Evolutionary conservation across 139 green algal species (phyloP), one percentile per base, ranked within the genome.

Genomic region (Tetradesmus obliquus): DNA sequence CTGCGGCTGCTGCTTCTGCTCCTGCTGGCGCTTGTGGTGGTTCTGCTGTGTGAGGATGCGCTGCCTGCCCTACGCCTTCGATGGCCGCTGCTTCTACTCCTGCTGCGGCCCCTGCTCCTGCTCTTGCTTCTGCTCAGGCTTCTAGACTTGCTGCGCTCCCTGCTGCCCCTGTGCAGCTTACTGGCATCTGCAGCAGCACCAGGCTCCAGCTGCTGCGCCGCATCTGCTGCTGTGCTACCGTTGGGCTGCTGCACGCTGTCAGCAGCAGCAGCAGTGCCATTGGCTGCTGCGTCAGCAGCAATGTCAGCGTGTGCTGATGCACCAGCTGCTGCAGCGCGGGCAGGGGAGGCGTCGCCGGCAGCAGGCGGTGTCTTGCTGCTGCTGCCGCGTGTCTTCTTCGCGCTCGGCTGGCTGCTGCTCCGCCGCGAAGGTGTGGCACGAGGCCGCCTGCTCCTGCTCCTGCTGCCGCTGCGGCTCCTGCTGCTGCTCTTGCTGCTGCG

Each of bases 1-100:
- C 87, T 91, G 87, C 87, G 58, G 87, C 87, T 74, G 66, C 66
- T n/a, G 66, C 66, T 74, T 74, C 66, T 74, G 66, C 66, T 74
- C 15, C 66, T n/a, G 66, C 66, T 74, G 66, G 66, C 66, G 15
- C 66, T 74, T 5, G 66, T 74, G 2, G 66, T 24, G 5, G 66
- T n/a, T 4, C 66, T n/a, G 15, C 66, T 74, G 15, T 74, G 66
- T 74, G 66, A 74, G 1, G 66, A 74, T 2, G 2, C 66, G 13
- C 66, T 74, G 2, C 66, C 66, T n/a, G 66, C 5, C 8, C 74
- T 53, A 45, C n/a, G 19, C 20, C 74, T 55, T 22, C 74, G n/a
- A 1, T 53, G 74, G 1, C 74, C n/a, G 74, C 74, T 82, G 74
- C 74, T 51, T 2, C 74, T 55, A n/a, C 74, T 51, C 7, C 74